Conservation (phyloP, 345 rosid genomes). For the Bruguiera parviflora region DNA sequence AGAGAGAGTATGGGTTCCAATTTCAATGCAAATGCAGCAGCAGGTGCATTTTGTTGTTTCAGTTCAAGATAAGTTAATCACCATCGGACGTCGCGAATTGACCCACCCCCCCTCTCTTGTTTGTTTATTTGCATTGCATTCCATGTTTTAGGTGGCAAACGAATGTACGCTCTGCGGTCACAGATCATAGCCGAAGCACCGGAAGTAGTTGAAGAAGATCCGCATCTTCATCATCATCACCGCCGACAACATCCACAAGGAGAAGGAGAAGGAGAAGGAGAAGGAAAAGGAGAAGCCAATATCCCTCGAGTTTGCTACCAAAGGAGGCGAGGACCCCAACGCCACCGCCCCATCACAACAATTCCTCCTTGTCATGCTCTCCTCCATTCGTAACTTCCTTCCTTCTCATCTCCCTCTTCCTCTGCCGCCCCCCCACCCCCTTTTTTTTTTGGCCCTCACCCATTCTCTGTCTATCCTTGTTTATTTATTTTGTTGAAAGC, state of each 20-base stretch:
- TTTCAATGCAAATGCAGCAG: no score
- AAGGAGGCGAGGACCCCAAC: constrained; percentile 46
- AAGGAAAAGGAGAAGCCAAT: neutral
- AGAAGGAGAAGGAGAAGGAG: neutral
- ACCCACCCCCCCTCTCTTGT: no score
- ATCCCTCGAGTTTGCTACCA: constrained; percentile 44
- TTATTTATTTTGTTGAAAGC: neutral
- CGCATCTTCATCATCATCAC: no score
- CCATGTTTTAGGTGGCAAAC: constrained; percentile 9
- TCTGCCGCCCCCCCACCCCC: neutral
- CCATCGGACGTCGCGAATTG: no score
- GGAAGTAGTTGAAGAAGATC: neutral
- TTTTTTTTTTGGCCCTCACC: neutral
- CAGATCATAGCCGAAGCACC: constrained; percentile 34
- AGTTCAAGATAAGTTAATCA: no score
- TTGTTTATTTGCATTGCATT: neutral
- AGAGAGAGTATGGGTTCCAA: no score
- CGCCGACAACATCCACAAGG: no score
- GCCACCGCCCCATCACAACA: no score
- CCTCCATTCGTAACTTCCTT: constrained; percentile 23
- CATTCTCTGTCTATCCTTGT: neutral
- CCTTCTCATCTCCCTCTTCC: neutral
- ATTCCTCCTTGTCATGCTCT: constrained; percentile 17
- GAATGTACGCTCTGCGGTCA: constrained; percentile 48
- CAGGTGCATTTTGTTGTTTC: no score